phyloP scores from a whole-genome alignment of 352 stramenopile genomes.

The Chrysophaeum taylorii region DNA sequence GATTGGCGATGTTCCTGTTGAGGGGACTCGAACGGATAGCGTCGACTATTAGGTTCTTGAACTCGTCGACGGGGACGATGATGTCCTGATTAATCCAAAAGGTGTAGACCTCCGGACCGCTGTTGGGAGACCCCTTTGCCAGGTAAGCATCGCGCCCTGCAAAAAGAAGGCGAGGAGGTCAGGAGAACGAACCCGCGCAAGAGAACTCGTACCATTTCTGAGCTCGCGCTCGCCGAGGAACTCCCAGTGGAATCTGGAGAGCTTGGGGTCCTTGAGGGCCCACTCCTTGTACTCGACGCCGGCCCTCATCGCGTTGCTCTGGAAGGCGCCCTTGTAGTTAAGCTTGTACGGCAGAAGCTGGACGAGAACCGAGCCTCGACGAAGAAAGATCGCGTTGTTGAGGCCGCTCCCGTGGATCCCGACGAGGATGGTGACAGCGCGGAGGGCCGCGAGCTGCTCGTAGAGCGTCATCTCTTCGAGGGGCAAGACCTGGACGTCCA shows the following conservation, averaged over 20 bases:
- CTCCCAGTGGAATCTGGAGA: background rate
- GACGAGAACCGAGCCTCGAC: background rate
- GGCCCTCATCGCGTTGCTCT: constrained; percentile 26
- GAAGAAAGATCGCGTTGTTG: constrained; percentile 14
- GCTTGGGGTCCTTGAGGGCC: background rate
- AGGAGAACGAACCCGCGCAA: too few relatives aligned
- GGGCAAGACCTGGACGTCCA: constrained; percentile 12
- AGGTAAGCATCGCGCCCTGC: too few relatives aligned
- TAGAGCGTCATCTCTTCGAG: constrained; percentile 19
- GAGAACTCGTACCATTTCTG: background rate
- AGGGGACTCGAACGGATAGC: background rate
- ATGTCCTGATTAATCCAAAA: constrained; percentile 17
- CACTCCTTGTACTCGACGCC: background rate
- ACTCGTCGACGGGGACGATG: background rate
- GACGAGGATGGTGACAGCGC: constrained; percentile 2
- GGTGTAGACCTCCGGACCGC: constrained; percentile 1
- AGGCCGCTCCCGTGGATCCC: constrained; percentile 15
- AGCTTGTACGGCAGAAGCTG: constrained; percentile 10
- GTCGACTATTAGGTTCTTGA: background rate
- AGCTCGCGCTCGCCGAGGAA: background rate
- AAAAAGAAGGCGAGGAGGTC: too few relatives aligned
- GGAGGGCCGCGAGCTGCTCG: constrained; percentile 15
- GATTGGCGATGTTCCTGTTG: background rate
- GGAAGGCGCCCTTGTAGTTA: constrained; percentile 6
- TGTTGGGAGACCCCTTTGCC: background rate